A percentile compares a stretch with the other conserved stretches of the same genome.
These are phyloP conservation scores for Corinectria fuckeliana DNA, from an alignment of 2,329 filamentous ascomycete species.

Conservation along the genomic window DNA sequence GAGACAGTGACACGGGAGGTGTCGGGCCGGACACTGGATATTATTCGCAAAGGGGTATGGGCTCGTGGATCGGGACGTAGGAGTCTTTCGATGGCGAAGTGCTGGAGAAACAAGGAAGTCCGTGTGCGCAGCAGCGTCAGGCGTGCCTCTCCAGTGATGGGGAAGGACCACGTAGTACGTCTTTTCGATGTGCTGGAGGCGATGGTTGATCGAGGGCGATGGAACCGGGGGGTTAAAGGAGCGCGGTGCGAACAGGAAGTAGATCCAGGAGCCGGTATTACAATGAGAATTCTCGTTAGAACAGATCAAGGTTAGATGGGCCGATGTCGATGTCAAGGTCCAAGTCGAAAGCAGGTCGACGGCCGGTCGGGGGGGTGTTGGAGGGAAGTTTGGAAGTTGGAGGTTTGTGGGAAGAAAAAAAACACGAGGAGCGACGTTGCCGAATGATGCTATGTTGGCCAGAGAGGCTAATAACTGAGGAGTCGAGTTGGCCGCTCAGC, in stretches of 20 bases:
- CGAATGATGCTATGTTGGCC: slow-evolving; percentile 31
- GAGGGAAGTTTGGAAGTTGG: neutral
- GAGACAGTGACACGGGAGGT: slow-evolving; percentile 37
- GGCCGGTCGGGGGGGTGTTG: slow-evolving; percentile 24
- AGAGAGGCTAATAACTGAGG: slow-evolving; percentile 28
- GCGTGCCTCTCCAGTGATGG: slow-evolving; percentile 7
- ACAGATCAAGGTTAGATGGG: slow-evolving; percentile 28
- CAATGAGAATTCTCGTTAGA: slow-evolving; percentile 41
- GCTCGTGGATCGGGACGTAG: slow-evolving; percentile 15
- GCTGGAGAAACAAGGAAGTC: slow-evolving; percentile 6
- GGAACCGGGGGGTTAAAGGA: slow-evolving; percentile 31
- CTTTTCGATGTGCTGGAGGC: neutral
- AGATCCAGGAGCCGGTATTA: slow-evolving; percentile 45
- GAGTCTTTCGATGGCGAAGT: slow-evolving; percentile 2
- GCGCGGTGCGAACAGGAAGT: slow-evolving; percentile 37
- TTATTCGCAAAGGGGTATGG: slow-evolving; percentile 30
- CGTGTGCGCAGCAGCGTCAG: slow-evolving; percentile 5
- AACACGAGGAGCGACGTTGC: slow-evolving; percentile 14
- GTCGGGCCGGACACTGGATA: slow-evolving; percentile 37
- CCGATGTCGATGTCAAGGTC: slow-evolving; percentile 9
- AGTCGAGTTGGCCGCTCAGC: slow-evolving; percentile 34
- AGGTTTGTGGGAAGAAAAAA: slow-evolving; percentile 16
- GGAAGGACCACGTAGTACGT: neutral
- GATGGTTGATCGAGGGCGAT: slow-evolving; percentile 20
- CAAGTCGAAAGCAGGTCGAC: slow-evolving; percentile 30